These are phyloP conservation scores for Macadamia tetraphylla DNA, from an alignment of 164 flowering plant species.

Conservation along the genomic window DNA sequence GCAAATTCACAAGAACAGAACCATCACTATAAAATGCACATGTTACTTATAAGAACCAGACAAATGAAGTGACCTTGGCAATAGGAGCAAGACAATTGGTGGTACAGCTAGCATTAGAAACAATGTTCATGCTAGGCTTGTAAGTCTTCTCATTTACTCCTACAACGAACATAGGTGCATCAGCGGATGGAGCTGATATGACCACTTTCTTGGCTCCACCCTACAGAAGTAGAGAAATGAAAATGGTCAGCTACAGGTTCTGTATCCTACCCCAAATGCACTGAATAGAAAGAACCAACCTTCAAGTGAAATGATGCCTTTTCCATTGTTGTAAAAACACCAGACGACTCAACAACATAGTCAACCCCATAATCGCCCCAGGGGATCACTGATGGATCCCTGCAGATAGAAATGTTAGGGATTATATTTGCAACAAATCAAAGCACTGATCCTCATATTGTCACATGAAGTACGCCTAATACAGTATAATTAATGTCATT, in stretches of 20 bases:
- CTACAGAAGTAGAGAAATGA: constrained; percentile 32
- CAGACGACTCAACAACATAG: constrained; percentile 96
- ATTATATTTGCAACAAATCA: no score
- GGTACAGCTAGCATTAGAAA: constrained; percentile 98
- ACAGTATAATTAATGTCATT: not conserved
- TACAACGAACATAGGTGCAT: constrained; percentile 99
- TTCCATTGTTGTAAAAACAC: constrained; percentile 78
- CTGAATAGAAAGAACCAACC: not conserved
- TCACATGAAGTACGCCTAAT: not conserved
- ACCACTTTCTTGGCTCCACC: constrained; percentile 97
- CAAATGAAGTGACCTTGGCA: constrained; percentile 48
- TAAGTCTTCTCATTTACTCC: constrained; percentile 90
- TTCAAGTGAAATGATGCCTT: not conserved
- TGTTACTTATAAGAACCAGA: not conserved
- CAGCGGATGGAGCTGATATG: constrained; percentile 98
- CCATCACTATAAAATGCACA: no score
- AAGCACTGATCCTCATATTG: no score
- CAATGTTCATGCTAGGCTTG: constrained; percentile 84
- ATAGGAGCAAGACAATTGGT: constrained; percentile 98
- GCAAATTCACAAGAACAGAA: no score
- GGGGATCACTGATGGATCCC: constrained; percentile 91
- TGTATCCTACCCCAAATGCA: no score
- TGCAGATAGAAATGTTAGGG: constrained; percentile 13
- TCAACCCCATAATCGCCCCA: constrained; percentile 95
- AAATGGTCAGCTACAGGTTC: not conserved